Conservation (phyloP, 1,139 yeast genomes). For the Hemisphaericaspora xylanilytica region DNA sequence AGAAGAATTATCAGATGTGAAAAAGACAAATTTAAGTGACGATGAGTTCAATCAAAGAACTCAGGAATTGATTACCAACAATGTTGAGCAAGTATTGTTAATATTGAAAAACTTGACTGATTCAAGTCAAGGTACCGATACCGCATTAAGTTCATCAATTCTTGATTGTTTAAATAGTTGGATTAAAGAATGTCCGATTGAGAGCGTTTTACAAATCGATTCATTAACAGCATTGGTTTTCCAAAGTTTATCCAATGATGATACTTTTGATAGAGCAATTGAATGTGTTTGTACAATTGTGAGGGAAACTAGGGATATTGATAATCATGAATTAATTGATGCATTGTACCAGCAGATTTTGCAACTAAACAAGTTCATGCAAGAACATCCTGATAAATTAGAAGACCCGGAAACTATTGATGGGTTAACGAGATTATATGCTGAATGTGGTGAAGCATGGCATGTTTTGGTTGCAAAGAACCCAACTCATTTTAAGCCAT, state of each 20-base stretch:
- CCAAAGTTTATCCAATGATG: conserved; percentile 59
- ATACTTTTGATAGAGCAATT: conserved; percentile 79
- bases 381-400: conserved; percentile 27
- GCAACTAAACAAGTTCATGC: conserved; percentile 52
- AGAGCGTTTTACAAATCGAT: conserved; percentile 58
- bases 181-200: conserved; percentile 82
- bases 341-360: conserved; percentile 69
- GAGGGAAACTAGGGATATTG: conserved; percentile 76
- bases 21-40: conserved; percentile 75
- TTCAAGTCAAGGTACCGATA: conserved; percentile 14
- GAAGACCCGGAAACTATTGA: conserved; percentile 74
- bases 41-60: conserved; percentile 73
- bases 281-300: conserved; percentile 82
- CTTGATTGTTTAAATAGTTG: conserved; percentile 83
- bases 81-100: conserved; percentile 66
- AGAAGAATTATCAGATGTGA: conserved; percentile 80
- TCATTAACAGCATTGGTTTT: conserved; percentile 67
- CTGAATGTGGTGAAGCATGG: conserved; percentile 97
- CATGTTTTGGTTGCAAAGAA: conserved; percentile 76
- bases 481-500: conserved; percentile 67
- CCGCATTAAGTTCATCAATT: conserved; percentile 36
- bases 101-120: conserved; percentile 54
- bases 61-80: conserved; percentile 57
- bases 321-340: conserved; percentile 57
- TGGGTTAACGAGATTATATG: conserved; percentile 72